Percentiles rank a stretch among this genome's conserved stretches.
Evolutionary conservation across 164 flowering plant species (phyloP).

Genomic region (Protea cynaroides): DNA sequence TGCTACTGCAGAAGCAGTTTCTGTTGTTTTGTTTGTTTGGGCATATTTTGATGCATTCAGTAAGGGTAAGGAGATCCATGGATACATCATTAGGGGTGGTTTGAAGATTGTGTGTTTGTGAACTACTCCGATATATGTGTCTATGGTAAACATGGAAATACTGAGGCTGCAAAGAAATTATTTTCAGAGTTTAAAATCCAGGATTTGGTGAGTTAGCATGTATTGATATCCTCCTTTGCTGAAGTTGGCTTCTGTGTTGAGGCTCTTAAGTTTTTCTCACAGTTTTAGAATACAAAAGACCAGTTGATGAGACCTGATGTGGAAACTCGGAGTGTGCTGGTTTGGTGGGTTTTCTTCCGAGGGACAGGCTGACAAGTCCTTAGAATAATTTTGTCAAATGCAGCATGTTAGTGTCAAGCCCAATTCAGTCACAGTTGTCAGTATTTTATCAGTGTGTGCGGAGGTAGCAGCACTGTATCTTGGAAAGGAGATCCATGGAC

Average conservation of each 20-base stretch:
- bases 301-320: constrained; percentile 49
- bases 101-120: constrained; percentile 46
- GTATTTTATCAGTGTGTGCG: neutral
- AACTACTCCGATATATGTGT: constrained; percentile 51
- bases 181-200: constrained; percentile 41
- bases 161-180: constrained; percentile 29
- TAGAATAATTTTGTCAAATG: neutral
- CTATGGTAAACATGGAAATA: constrained; percentile 54
- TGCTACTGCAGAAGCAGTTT: constrained; percentile 45
- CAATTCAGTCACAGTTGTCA: neutral
- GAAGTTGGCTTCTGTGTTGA: constrained; percentile 61
- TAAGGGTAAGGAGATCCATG: constrained; percentile 50
- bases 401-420: neutral
- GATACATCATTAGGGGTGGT: constrained; percentile 47
- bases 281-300: constrained; percentile 31
- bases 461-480: neutral
- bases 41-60: constrained; percentile 29
- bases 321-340: constrained; percentile 68
- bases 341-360: constrained; percentile 57
- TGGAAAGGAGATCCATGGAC: neutral
- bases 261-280: constrained; percentile 41
- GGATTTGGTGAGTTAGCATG: constrained; percentile 65
- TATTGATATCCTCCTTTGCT: constrained; percentile 54
- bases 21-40: constrained; percentile 69
- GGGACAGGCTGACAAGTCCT: constrained; percentile 13